Percentiles rank a stretch among this genome's conserved stretches.
Conservation (phyloP, 2,329 filamentous ascomycete species). For the Botrytis paeoniae region DNA sequence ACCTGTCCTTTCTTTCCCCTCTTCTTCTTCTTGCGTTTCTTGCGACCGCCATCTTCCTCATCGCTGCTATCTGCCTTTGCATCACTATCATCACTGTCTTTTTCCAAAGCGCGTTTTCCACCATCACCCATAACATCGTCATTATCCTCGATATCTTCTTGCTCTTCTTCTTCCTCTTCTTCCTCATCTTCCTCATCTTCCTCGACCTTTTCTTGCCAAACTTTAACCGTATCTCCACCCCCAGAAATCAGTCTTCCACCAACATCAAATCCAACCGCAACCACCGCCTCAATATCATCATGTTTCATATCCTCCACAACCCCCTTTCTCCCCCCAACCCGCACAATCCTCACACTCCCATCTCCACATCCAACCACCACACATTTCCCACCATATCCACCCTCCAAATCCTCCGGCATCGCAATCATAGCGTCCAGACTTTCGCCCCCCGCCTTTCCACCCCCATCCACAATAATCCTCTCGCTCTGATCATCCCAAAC, state of each 20-base stretch:
- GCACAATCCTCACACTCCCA: constrained; percentile 73
- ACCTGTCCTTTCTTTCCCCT: constrained; percentile 36
- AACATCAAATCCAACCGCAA: constrained; percentile 79
- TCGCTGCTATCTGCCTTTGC: constrained; percentile 47
- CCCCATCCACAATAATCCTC: constrained; percentile 70
- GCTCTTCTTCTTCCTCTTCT: constrained; percentile 48
- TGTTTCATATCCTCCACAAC: constrained; percentile 65
- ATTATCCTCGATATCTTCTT: constrained; percentile 38
- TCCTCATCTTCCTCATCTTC: constrained; percentile 42
- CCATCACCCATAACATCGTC: constrained; percentile 43
- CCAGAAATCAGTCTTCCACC: constrained; percentile 85
- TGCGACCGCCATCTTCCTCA: constrained; percentile 29
- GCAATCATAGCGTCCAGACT: constrained; percentile 75
- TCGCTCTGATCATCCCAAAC: constrained; percentile 96
- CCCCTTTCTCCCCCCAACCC: constrained; percentile 69
- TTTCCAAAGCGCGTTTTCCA: constrained; percentile 34
- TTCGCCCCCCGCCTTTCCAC: constrained; percentile 62
- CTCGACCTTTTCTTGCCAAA: constrained; percentile 76
- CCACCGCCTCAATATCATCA: constrained; percentile 83
- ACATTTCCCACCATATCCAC: constrained; percentile 62
- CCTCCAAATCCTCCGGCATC: constrained; percentile 64
- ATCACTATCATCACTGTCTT: constrained; percentile 33
- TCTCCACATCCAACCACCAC: constrained; percentile 80
- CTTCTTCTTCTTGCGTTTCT: constrained; percentile 36
- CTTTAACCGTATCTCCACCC: constrained; percentile 80